These are phyloP conservation scores for Cryphonectria japonica DNA, from an alignment of 2,329 filamentous ascomycete species.

Conservation along the genomic window DNA sequence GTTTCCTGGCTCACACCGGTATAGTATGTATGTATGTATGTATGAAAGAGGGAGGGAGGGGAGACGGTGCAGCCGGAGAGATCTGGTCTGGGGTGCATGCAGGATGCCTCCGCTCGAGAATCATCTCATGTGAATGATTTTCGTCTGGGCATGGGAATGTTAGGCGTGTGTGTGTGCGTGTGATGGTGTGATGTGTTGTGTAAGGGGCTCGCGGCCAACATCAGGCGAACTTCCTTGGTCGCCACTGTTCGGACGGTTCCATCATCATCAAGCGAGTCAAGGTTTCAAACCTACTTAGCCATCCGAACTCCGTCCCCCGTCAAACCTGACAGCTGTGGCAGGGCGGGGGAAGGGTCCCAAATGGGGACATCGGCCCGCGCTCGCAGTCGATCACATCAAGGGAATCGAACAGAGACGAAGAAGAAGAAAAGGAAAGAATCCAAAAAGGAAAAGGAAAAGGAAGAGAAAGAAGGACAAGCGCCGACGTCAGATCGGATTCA, in stretches of 20 bases:
- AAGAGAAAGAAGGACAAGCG: background rate
- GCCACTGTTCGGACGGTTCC: background rate
- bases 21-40: background rate
- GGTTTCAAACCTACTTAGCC: slow-evolving; percentile 7
- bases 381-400: slow-evolving; percentile 10
- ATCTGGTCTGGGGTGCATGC: slow-evolving; percentile 7
- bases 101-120: background rate
- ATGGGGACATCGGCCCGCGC: slow-evolving; percentile 16
- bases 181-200: slow-evolving; percentile 4
- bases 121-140: background rate
- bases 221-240: background rate
- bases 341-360: background rate
- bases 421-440: background rate
- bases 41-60: background rate
- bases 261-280: background rate
- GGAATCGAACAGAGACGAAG: background rate
- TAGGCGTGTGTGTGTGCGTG: background rate
- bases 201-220: background rate
- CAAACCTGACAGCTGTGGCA: slow-evolving; percentile 6
- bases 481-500: background rate
- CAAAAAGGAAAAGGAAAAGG: background rate
- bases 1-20: background rate
- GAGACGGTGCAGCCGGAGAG: slow-evolving; percentile 6
- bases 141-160: background rate
- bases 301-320: slow-evolving; percentile 7